These are phyloP conservation scores for Posidonia oceanica DNA, from an alignment of 116 monocot species.

Conservation along the genomic window DNA sequence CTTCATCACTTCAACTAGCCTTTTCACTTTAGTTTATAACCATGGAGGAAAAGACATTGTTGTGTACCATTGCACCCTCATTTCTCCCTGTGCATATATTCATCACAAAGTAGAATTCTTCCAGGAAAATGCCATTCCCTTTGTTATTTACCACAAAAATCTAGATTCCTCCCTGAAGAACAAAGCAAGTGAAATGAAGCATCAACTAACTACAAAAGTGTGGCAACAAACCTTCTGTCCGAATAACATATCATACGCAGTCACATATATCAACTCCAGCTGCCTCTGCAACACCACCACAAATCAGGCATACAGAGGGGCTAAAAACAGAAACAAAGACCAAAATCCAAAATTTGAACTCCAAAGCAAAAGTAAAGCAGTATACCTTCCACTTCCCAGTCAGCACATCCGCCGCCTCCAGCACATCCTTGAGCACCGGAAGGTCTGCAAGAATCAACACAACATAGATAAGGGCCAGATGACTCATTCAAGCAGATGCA, in stretches of 20 bases:
- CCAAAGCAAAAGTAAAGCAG: background rate
- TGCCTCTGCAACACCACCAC: slow-evolving; percentile 47
- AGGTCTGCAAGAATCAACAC: slow-evolving; percentile 35
- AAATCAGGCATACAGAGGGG: background rate
- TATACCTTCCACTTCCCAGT: slow-evolving; percentile 82
- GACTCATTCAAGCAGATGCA: background rate
- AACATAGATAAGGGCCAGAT: background rate
- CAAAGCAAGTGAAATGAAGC: background rate
- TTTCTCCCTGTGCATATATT: too few relatives aligned
- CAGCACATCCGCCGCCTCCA: slow-evolving; percentile 31
- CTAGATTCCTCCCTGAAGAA: background rate
- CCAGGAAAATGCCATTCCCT: too few relatives aligned
- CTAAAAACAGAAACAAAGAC: background rate
- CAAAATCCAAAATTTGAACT: background rate
- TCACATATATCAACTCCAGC: slow-evolving; percentile 62
- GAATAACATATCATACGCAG: slow-evolving; percentile 79
- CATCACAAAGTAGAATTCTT: too few relatives aligned
- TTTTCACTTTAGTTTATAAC: too few relatives aligned
- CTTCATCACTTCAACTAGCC: too few relatives aligned
- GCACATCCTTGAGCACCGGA: slow-evolving; percentile 52
- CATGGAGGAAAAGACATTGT: too few relatives aligned
- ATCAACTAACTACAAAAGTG: background rate
- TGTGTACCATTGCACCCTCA: too few relatives aligned
- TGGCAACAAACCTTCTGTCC: slow-evolving; percentile 37
- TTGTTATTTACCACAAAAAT: too few relatives aligned